Conservation (phyloP, 139 green algal genomes). For the Chlamydomonas applanata region DNA sequence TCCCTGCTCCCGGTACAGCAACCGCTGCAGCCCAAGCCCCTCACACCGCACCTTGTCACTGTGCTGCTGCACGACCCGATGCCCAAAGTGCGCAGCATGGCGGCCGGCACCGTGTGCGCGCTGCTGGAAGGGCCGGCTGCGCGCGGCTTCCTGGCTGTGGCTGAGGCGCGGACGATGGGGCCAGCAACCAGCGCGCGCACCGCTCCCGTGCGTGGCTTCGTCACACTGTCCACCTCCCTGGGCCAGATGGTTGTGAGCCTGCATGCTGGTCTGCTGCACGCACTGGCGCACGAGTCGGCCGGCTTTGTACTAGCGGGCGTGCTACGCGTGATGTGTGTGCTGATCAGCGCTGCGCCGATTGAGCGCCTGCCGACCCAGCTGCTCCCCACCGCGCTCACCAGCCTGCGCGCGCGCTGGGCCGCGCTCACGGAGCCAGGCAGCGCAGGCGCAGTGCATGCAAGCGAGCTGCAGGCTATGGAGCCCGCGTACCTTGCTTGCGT, state of each 20-base stretch:
- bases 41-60: constrained; percentile 46
- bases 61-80: constrained; percentile 62
- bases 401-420: constrained; percentile 14
- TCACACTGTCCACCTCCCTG: constrained; percentile 60
- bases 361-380: constrained; percentile 56
- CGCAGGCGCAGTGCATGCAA: background rate
- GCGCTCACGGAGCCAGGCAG: background rate
- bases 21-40: constrained; percentile 38
- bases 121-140: constrained; percentile 65
- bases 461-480: constrained; percentile 15
- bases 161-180: constrained; percentile 29
- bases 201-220: constrained; percentile 52
- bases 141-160: constrained; percentile 59
- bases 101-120: constrained; percentile 42
- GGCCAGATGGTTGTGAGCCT: constrained; percentile 44
- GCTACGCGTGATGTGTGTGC: constrained; percentile 54
- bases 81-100: constrained; percentile 52
- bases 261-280: constrained; percentile 45
- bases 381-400: constrained; percentile 25
- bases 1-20: constrained; percentile 53
- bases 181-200: background rate
- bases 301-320: constrained; percentile 28
- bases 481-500: constrained; percentile 43
- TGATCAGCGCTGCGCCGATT: constrained; percentile 50
- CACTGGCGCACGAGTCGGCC: constrained; percentile 22